Base-by-base conservation (phyloP, 305 asterid species). In the Coffea humblotiana region DNA sequence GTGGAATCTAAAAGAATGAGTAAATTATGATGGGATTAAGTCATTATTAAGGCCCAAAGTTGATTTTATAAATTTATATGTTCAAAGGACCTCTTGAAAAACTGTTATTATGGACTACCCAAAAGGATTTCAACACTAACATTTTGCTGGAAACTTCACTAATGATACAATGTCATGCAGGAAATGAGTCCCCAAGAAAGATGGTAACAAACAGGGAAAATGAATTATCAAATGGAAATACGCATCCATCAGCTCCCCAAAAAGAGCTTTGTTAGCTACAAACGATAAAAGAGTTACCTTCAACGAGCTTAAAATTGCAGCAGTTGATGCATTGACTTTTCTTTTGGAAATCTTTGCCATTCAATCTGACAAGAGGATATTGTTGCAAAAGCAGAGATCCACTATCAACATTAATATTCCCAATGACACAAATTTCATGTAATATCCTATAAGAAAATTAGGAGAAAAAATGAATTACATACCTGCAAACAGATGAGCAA, bases 401-500 rank as follows among this genome's bases (percentile, higher is more conserved):
- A 25, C 63, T 61, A 65, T 52, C 66, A 35, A 66, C 61, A 32
- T n/a, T 37, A 23, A 51, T 29, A 49, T 74, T 71, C 63, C 16
- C 37, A 43, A 69, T 27, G 25, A 58, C 58, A 64, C 32, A n/a
- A 58, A 37, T 47, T 32, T n/a, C 49, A 77, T 51, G 71, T 40
- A 75, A 51, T 48, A 66, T 16, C 52, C 67, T 66, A 52, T 47
- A 60, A 58, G 52, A 19, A 72, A 48, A 15, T n/a, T 23, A 52
- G 35, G 23, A 58, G 29, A 16, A 18, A 58, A 70, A 23, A 65
- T 32, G 12, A 11, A 63, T 48, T 35, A 68, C 69, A 61, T 72
- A 92, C 97, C 91, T 87, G 79, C 78, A 75, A 79, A 80, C 78
- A 84, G 76, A 84, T 35, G 79, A 83, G 74, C 82, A 77, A 87